phyloP scores from a whole-genome alignment of 345 rosid genomes.

The Dipteronia dyeriana region DNA sequence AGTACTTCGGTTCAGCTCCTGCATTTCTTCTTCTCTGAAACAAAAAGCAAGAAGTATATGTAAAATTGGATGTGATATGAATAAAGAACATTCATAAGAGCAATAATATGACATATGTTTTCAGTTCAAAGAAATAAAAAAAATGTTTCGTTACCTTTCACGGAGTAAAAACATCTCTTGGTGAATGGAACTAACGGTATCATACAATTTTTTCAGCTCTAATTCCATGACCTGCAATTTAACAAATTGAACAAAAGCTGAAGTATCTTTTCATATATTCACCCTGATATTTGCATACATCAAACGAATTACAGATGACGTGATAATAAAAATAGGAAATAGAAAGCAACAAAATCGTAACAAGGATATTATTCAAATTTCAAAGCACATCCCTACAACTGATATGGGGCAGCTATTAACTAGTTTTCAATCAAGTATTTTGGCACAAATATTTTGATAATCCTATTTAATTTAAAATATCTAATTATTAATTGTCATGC shows the following conservation, averaged over 20 bases:
- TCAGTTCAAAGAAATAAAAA: neutral
- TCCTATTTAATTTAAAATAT: neutral
- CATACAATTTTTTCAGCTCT: constrained; percentile 76
- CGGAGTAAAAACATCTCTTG: constrained; percentile 87
- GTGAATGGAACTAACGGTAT: constrained; percentile 65
- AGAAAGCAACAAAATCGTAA: neutral
- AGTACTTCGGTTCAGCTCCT: constrained; percentile 68
- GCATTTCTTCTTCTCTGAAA: constrained; percentile 93
- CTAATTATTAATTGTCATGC: neutral
- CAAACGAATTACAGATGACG: neutral
- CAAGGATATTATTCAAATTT: neutral
- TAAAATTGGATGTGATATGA: neutral
- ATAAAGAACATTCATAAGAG: neutral
- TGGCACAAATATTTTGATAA: neutral
- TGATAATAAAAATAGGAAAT: neutral
- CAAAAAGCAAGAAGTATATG: constrained; percentile 1
- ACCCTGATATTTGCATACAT: neutral
- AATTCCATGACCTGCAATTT: constrained; percentile 68
- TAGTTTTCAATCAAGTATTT: neutral
- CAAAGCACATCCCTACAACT: neutral
- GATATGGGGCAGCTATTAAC: neutral
- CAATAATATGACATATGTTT: neutral
- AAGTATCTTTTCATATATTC: constrained; percentile 6
- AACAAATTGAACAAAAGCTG: neutral
- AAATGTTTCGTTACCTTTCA: constrained; percentile 56